Base-by-base conservation (phyloP, 371 early-diverging fungal species). In the Saksenaea vasiformis region DNA sequence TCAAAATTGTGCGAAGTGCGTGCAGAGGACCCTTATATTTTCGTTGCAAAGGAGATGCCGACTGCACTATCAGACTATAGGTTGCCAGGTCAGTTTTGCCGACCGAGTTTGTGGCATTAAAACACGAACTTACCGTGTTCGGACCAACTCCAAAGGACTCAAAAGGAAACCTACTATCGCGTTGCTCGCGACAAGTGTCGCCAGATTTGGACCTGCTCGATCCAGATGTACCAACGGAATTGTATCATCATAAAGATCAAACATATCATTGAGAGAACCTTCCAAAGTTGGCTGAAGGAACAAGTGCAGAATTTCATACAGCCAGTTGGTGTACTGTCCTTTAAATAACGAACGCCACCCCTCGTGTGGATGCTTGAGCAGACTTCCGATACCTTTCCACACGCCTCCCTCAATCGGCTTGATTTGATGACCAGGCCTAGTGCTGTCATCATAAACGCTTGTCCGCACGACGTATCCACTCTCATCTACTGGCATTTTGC, bases 21-120 rank as follows among this genome's bases (percentile, higher is more conserved):
- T 94, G 85, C 54, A 89, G 61, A n/a, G 89, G 72, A 3, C 93
- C 91, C 54, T 78, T 76, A 82, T 97, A 97, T 69, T 93, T 93
- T 19, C 87, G 80, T 37, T 90, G 87, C 31, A 79, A 66, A 0
- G 91, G 91, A 17, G 86, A 85, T 5, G 87, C 71, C 3, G 92
- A 85, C 70, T 93, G 95, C 0, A 92, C 90, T 37, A 90, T 79
- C 62, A 93, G 65, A 39, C 80, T 79, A 31, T 31, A 31, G 4
- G 7, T 4, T 7, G 7, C 7, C 7, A 4, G 31, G 4, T 31
- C 31, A 43, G 14, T 36, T n/a, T 19, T 31, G 31, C 31, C 31
- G 7, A 31, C 31, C 31, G 31, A n/a, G 31, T 31, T 7, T 31
- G 4, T 7, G 7, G 47, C 14, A 22, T 8, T 51, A 7, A 47